These are phyloP conservation scores for Mycena leptocephala DNA, from an alignment of 768 basidiomycete species.

Conservation along the genomic window DNA sequence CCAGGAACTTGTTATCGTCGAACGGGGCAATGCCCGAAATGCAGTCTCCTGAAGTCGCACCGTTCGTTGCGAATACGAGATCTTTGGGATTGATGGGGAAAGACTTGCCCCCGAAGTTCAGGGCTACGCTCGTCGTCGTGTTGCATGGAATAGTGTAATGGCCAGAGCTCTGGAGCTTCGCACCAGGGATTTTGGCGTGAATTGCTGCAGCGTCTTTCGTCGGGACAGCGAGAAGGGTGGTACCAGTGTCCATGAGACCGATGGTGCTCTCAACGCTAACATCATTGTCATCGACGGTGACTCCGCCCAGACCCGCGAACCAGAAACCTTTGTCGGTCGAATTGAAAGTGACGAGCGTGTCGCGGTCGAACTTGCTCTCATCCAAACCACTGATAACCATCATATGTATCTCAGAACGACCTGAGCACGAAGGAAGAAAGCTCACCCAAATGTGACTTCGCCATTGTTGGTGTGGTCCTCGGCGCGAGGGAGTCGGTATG, in stretches of 20 bases:
- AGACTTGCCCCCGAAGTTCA: constrained; percentile 27
- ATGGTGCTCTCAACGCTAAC: constrained; percentile 9
- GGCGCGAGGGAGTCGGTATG: constrained; percentile 78
- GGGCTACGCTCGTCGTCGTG: constrained; percentile 39
- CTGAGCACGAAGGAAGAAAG: neutral
- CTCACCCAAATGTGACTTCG: constrained; percentile 82
- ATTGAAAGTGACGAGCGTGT: constrained; percentile 76
- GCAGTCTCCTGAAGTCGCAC: constrained; percentile 27
- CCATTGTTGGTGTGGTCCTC: constrained; percentile 70
- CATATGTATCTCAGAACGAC: neutral
- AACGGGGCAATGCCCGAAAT: constrained; percentile 28
- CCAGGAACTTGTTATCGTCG: constrained; percentile 11
- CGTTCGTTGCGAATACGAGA: constrained; percentile 22
- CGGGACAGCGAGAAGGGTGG: constrained; percentile 24
- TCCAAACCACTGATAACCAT: constrained; percentile 69
- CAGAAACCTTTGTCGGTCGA: constrained; percentile 82
- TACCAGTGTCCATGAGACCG: constrained; percentile 37
- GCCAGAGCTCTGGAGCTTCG: constrained; percentile 12
- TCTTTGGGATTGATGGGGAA: constrained; percentile 33
- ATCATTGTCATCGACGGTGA: constrained; percentile 21
- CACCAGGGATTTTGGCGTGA: constrained; percentile 33
- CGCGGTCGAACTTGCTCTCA: constrained; percentile 73
- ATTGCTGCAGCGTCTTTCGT: constrained; percentile 17
- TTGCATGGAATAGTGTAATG: constrained; percentile 29
- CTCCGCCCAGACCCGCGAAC: constrained; percentile 45